A percentile compares a stretch with the other conserved stretches of the same genome.
Conservation (phyloP, 2,329 filamentous ascomycete species). For the Helotiales sp. region DNA sequence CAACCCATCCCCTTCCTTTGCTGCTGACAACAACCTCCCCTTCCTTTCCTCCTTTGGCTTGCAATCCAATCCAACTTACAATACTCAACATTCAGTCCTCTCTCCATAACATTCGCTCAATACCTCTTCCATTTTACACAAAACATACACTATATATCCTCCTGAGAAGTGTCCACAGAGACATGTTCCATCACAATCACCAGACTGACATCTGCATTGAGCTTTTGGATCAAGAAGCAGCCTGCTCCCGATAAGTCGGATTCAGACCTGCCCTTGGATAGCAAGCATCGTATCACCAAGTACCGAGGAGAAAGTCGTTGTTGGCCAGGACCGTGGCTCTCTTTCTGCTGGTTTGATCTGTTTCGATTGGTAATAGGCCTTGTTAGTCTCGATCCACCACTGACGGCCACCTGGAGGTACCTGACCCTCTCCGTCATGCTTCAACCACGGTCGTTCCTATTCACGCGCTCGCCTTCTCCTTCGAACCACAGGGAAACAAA, state of each 20-base stretch:
- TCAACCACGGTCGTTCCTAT: constrained; percentile 37
- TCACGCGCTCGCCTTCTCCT: constrained; percentile 25
- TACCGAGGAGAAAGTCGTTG: neutral
- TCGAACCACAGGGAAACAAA: constrained; percentile 23
- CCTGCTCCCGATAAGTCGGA: constrained; percentile 14
- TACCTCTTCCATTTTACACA: neutral
- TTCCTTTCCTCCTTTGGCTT: neutral
- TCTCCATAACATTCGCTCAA: too few relatives aligned
- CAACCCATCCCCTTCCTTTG: neutral
- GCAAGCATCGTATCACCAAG: neutral
- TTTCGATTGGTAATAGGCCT: constrained; percentile 19
- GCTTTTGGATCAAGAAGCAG: constrained; percentile 14
- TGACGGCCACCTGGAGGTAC: constrained; percentile 1
- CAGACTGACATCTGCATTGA: constrained; percentile 18
- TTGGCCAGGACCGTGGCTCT: neutral
- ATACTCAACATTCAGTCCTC: neutral
- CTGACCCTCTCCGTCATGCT: constrained; percentile 32
- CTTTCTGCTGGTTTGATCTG: neutral
- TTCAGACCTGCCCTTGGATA: neutral
- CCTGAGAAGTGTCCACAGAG: neutral
- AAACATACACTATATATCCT: constrained; percentile 7
- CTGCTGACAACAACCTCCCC: constrained; percentile 1
- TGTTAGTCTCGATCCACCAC: constrained; percentile 1
- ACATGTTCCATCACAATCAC: constrained; percentile 13
- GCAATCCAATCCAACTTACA: too few relatives aligned